These are phyloP conservation scores for Phytophthora parvispora DNA, from an alignment of 352 stramenopile genomes.

Conservation along the genomic window DNA sequence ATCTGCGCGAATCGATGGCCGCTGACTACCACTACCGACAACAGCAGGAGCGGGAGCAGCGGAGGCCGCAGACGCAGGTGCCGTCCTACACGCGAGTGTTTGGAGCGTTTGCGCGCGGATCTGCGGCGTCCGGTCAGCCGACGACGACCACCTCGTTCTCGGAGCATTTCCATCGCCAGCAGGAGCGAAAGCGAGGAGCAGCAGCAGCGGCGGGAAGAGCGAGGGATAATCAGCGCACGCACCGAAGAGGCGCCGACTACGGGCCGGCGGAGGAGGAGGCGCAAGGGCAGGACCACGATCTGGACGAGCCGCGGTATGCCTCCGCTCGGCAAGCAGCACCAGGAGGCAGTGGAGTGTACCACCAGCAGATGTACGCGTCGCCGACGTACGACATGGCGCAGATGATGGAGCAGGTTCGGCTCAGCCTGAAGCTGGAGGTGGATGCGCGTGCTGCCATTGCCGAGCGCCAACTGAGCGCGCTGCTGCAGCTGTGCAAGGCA, in stretches of 20 bases:
- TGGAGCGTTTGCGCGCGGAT: conserved; percentile 16
- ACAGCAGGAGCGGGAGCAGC: conserved; percentile 8
- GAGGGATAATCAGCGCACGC: conserved; percentile 43
- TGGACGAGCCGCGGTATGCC: conserved; percentile 8
- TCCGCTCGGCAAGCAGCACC: neutral
- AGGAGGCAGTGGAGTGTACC: conserved; percentile 20
- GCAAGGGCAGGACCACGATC: conserved; percentile 27
- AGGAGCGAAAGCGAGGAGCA: conserved; percentile 50
- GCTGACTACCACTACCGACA: conserved; percentile 24
- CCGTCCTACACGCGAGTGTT: conserved; percentile 35
- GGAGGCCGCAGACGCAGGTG: conserved; percentile 3
- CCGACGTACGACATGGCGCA: conserved; percentile 82
- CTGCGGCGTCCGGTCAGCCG: conserved; percentile 1
- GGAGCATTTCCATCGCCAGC: conserved; percentile 61
- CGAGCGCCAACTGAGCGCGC: conserved; percentile 79
- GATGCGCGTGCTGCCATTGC: conserved; percentile 80
- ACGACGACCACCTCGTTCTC: conserved; percentile 41
- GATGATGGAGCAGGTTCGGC: conserved; percentile 88
- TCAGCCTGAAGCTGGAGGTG: conserved; percentile 88
- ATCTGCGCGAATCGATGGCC: conserved; percentile 52
- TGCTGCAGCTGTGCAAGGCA: conserved; percentile 79
- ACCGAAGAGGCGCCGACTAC: conserved; percentile 26
- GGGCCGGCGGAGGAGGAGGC: conserved; percentile 19
- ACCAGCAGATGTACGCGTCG: conserved; percentile 66
- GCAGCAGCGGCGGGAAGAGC: conserved; percentile 7